Conservation (phyloP, 2,329 filamentous ascomycete genomes). For the Teratosphaeria viscida region DNA sequence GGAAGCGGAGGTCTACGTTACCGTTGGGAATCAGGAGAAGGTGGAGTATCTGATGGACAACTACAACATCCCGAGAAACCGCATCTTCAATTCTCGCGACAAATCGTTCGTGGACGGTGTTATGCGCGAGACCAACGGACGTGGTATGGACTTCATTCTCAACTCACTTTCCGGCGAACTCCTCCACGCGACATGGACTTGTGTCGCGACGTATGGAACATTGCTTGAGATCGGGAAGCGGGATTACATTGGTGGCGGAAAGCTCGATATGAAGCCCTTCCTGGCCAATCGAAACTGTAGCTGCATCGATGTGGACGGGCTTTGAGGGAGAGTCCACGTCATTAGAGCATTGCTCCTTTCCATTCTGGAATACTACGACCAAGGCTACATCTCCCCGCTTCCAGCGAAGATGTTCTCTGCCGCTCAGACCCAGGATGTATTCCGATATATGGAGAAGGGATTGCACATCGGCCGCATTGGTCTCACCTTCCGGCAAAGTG, state of each 20-base stretch:
- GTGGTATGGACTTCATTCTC: conserved; percentile 26
- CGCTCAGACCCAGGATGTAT: conserved; percentile 3
- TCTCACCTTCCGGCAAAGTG: conserved; percentile 1
- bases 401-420: conserved; percentile 2
- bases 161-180: conserved; percentile 19
- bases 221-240: conserved; percentile 21
- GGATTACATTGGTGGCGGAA: conserved; percentile 6
- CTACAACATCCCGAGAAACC: conserved; percentile 14
- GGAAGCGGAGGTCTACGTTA: conserved; percentile 19
- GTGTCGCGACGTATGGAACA: conserved; percentile 20
- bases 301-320: conserved; percentile 6
- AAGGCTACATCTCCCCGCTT: conserved; percentile 4
- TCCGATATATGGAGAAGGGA: conserved; percentile 10
- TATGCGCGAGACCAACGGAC: conserved; percentile 14
- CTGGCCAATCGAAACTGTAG: conserved; percentile 5
- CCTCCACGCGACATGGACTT: conserved; percentile 17
- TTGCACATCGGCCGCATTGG: conserved; percentile 16
- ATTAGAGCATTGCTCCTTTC: neutral
- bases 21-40: conserved; percentile 18
- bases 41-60: conserved; percentile 9
- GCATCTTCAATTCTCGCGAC: conserved; percentile 23
- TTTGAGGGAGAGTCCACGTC: neutral
- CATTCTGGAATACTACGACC: neutral
- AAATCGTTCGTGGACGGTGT: conserved; percentile 16
- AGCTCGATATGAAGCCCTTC: conserved; percentile 11